Percentiles rank a stretch among this genome's conserved stretches.
Evolutionary conservation across 768 basidiomycete genomes (phyloP).

Genomic region (Sarcodon sp.): DNA sequence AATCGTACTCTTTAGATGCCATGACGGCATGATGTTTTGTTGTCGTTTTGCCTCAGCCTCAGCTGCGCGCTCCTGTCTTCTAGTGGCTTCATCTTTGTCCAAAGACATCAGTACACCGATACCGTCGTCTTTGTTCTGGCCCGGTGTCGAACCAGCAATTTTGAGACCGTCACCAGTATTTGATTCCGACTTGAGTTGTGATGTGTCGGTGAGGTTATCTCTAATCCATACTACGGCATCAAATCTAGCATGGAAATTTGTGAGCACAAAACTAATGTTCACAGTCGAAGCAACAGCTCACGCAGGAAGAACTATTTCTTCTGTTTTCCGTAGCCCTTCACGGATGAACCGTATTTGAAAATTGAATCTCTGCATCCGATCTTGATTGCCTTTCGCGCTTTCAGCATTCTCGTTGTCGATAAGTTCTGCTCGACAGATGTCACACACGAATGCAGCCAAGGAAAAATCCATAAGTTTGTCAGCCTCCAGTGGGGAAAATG

Average conservation of each 20-base stretch:
- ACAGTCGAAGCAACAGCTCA: slow-evolving; percentile 24
- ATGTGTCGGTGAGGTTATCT: slow-evolving; percentile 50
- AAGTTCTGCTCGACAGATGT: slow-evolving; percentile 78
- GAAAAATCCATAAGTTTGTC: slow-evolving; percentile 69
- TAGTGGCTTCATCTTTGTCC: slow-evolving; percentile 77
- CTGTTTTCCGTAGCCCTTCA: slow-evolving; percentile 81
- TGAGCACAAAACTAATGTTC: background rate
- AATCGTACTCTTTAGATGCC: slow-evolving; percentile 95
- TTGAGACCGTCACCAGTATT: slow-evolving; percentile 47
- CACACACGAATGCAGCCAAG: slow-evolving; percentile 64
- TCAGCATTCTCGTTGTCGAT: slow-evolving; percentile 88
- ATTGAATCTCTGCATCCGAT: slow-evolving; percentile 94
- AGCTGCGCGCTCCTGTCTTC: slow-evolving; percentile 59
- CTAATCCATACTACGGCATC: slow-evolving; percentile 80
- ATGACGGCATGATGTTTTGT: slow-evolving; percentile 86
- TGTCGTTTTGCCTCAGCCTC: slow-evolving; percentile 77
- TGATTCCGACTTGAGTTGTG: slow-evolving; percentile 38
- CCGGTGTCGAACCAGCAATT: slow-evolving; percentile 56
- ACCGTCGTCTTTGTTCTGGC: slow-evolving; percentile 54
- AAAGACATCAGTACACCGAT: slow-evolving; percentile 80
- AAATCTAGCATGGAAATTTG: slow-evolving; percentile 32
- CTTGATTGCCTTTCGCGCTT: slow-evolving; percentile 74
- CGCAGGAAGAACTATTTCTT: slow-evolving; percentile 77
- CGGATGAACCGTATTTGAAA: slow-evolving; percentile 79
- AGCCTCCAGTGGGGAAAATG: slow-evolving; percentile 78